phyloP scores from a whole-genome alignment of 176 grass and related monocot genomes.

The Raddia guianensis region DNA sequence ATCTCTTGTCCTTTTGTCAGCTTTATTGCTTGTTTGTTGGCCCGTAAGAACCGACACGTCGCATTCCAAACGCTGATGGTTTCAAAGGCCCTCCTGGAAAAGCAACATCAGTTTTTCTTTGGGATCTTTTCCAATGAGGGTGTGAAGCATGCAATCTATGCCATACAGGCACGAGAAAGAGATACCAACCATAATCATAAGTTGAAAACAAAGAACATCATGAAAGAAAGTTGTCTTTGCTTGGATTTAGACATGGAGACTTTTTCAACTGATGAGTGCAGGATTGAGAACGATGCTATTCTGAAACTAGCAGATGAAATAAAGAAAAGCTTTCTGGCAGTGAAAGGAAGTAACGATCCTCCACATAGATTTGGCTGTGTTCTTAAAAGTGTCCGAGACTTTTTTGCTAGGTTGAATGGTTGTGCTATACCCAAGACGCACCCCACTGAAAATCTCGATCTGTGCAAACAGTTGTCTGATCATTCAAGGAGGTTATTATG shows the following conservation, averaged over 20 bases:
- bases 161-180: slow-evolving; percentile 40
- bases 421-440: slow-evolving; percentile 16
- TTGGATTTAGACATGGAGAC: slow-evolving; percentile 40
- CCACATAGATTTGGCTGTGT: slow-evolving; percentile 33
- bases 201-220: slow-evolving; percentile 19
- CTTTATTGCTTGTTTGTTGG: slow-evolving; percentile 55
- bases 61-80: slow-evolving; percentile 48
- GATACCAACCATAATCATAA: slow-evolving; percentile 12
- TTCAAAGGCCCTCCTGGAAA: slow-evolving; percentile 52
- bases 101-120: slow-evolving; percentile 49
- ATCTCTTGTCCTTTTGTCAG: slow-evolving; percentile 38
- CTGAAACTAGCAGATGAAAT: slow-evolving; percentile 54
- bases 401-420: slow-evolving; percentile 41
- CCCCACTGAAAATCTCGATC: slow-evolving; percentile 38
- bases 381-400: slow-evolving; percentile 33
- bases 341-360: slow-evolving; percentile 35
- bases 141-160: slow-evolving; percentile 52
- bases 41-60: slow-evolving; percentile 56
- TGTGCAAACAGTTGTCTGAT: slow-evolving; percentile 45
- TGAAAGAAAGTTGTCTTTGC: slow-evolving; percentile 48
- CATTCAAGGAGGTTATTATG: slow-evolving; percentile 46
- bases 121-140: slow-evolving; percentile 62
- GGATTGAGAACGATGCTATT: slow-evolving; percentile 46
- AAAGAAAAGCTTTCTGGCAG: slow-evolving; percentile 39
- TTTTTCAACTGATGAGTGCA: slow-evolving; percentile 41